A percentile compares a stretch with the other conserved stretches of the same genome.
phyloP scores from a whole-genome alignment of 2,329 filamentous ascomycete genomes.

The Penicillium nordicum region DNA sequence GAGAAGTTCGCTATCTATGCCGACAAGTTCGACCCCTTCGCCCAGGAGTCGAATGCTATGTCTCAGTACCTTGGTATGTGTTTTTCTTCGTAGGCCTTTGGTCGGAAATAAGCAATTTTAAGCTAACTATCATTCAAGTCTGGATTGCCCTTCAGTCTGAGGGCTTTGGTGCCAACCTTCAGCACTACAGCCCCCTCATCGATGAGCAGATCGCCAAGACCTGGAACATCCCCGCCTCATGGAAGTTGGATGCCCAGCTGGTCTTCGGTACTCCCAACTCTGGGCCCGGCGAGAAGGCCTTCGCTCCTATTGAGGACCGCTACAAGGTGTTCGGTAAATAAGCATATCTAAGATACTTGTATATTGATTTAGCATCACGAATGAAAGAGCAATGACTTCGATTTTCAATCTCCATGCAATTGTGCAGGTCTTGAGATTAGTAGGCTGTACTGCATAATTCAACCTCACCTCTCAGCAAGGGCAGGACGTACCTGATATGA shows the following conservation, averaged over 20 bases:
- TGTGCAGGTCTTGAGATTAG: background rate
- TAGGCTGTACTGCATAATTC: background rate
- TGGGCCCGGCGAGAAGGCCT: slow-evolving; percentile 26
- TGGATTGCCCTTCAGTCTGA: slow-evolving; percentile 81
- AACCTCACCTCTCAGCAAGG: background rate
- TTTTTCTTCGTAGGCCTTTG: background rate
- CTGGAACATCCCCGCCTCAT: slow-evolving; percentile 67
- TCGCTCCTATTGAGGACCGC: slow-evolving; percentile 30
- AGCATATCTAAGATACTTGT: slow-evolving; percentile 6
- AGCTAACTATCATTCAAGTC: slow-evolving; percentile 33
- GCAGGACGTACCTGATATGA: background rate
- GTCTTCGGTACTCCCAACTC: slow-evolving; percentile 62
- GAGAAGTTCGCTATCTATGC: slow-evolving; percentile 66
- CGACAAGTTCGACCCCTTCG: slow-evolving; percentile 76
- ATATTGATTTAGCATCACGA: slow-evolving; percentile 1
- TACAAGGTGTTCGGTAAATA: slow-evolving; percentile 38
- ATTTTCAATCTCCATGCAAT: background rate
- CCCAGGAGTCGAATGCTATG: slow-evolving; percentile 72
- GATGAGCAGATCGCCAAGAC: slow-evolving; percentile 65
- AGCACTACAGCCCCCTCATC: slow-evolving; percentile 88
- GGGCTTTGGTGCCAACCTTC: slow-evolving; percentile 80
- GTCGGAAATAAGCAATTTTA: background rate
- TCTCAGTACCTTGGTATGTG: slow-evolving; percentile 60
- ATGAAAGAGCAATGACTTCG: background rate
- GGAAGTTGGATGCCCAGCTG: slow-evolving; percentile 77